Evolutionary conservation across 768 basidiomycete genomes (phyloP).

Genomic region (Lentinula guzmanii): DNA sequence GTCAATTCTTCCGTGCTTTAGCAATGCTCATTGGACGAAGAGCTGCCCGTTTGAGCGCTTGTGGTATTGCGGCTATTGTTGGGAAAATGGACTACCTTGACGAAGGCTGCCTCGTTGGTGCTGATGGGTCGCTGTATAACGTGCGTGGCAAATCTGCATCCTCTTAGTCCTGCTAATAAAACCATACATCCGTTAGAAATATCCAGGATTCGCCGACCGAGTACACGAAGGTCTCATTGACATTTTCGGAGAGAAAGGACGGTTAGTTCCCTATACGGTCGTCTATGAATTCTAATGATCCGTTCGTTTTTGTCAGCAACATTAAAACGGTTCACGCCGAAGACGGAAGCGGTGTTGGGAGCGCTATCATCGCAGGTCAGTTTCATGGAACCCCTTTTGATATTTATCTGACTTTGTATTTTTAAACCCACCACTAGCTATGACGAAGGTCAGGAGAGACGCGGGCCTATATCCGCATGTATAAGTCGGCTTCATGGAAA

Average conservation of each 20-base stretch:
- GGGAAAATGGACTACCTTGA: conserved; percentile 93
- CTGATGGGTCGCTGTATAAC: conserved; percentile 94
- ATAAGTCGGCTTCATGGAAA: conserved; percentile 21
- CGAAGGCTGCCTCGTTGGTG: conserved; percentile 83
- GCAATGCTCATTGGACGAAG: conserved; percentile 86
- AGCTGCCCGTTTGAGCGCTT: conserved; percentile 86
- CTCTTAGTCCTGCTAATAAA: not conserved
- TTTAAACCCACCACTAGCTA: conserved; percentile 35
- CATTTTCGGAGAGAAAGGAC: conserved; percentile 94
- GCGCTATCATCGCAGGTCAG: conserved; percentile 88
- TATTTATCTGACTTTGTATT: not conserved
- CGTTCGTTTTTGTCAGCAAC: conserved; percentile 26
- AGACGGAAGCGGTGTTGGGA: conserved; percentile 92
- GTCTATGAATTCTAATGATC: not conserved
- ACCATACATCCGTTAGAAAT: conserved; percentile 60
- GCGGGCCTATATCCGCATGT: conserved; percentile 39
- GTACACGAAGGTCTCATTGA: conserved; percentile 91
- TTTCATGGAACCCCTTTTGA: conserved; percentile 1
- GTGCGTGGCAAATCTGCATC: conserved; percentile 36
- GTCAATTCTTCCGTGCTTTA: conserved; percentile 94
- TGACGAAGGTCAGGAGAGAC: conserved; percentile 66
- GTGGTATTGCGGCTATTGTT: conserved; percentile 95
- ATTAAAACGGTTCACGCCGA: conserved; percentile 81
- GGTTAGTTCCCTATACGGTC: conserved; percentile 39
- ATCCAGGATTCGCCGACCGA: conserved; percentile 90